Conservation (phyloP, 768 basidiomycete species). For the Baorangia bicolor region DNA sequence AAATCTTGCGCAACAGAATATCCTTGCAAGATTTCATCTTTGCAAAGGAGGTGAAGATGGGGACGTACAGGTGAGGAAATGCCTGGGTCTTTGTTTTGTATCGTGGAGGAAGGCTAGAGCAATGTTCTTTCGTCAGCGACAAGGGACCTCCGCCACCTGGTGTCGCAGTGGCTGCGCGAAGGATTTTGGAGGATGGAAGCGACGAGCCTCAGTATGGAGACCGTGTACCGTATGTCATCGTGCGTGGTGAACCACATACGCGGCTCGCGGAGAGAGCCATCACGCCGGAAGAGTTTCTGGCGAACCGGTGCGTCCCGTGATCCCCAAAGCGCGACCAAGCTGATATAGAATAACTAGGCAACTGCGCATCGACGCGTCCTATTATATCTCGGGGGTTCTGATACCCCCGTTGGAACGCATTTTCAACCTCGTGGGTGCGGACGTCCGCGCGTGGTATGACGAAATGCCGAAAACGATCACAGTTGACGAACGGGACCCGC, state of each 20-base stretch:
- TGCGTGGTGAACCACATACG: slow-evolving; percentile 56
- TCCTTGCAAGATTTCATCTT: slow-evolving; percentile 94
- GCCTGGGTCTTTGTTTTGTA: neutral
- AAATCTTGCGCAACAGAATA: slow-evolving; percentile 75
- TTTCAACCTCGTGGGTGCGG: slow-evolving; percentile 87
- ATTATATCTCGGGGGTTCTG: slow-evolving; percentile 85
- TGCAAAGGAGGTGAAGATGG: slow-evolving; percentile 90
- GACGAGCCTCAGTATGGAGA: slow-evolving; percentile 92
- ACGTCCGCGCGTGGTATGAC: slow-evolving; percentile 83
- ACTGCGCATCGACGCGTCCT: slow-evolving; percentile 75
- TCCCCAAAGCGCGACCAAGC: neutral
- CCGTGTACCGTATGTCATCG: slow-evolving; percentile 88
- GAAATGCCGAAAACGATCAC: slow-evolving; percentile 72
- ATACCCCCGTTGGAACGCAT: slow-evolving; percentile 90
- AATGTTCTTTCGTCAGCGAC: slow-evolving; percentile 49
- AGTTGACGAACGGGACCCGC: slow-evolving; percentile 35
- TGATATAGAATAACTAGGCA: slow-evolving; percentile 41
- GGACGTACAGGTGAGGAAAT: slow-evolving; percentile 75
- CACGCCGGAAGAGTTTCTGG: slow-evolving; percentile 68
- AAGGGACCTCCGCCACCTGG: slow-evolving; percentile 89
- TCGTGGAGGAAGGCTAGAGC: neutral
- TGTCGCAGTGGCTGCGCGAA: slow-evolving; percentile 77
- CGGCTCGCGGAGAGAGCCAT: slow-evolving; percentile 75
- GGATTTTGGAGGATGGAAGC: slow-evolving; percentile 69
- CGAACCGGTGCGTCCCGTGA: slow-evolving; percentile 49